A percentile compares a stretch with the other conserved stretches of the same genome.
Evolutionary conservation across 2,329 filamentous ascomycete genomes (phyloP).

Genomic region (Aspergillus tanneri): DNA sequence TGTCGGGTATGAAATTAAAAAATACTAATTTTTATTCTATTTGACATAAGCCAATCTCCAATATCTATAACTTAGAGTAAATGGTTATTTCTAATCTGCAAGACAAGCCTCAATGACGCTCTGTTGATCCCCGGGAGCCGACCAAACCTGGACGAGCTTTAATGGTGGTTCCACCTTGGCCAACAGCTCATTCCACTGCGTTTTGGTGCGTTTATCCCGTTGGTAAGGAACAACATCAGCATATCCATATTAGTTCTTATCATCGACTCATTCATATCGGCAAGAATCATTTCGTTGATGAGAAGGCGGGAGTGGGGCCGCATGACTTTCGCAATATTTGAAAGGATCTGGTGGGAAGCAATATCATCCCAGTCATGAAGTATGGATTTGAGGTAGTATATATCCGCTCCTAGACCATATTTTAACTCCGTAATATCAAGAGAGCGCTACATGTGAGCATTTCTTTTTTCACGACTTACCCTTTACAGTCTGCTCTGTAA

Average conservation of each 20-base stretch:
- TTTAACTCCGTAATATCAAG: no score
- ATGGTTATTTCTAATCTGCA: no score
- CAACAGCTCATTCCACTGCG: constrained; percentile 2
- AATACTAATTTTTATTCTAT: no score
- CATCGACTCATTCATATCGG: neutral
- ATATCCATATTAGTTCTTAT: constrained; percentile 1
- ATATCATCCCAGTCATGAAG: constrained; percentile 1
- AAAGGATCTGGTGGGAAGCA: neutral
- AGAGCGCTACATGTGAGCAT: no score
- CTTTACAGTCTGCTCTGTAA: neutral
- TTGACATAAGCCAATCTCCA: no score
- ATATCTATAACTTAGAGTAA: no score
- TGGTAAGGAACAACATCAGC: neutral
- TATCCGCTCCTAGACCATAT: neutral
- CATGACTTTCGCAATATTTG: neutral
- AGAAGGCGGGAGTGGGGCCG: neutral
- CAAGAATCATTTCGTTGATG: constrained; percentile 3
- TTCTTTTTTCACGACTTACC: no score
- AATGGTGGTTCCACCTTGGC: neutral
- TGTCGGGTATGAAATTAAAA: no score
- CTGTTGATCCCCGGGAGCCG: neutral
- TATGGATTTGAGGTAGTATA: neutral
- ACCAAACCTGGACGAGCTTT: neutral
- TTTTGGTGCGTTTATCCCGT: constrained; percentile 2
- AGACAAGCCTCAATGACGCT: constrained; percentile 4